Evolutionary conservation across 768 basidiomycete species (phyloP).

Genomic region (Boletus coccyginus): DNA sequence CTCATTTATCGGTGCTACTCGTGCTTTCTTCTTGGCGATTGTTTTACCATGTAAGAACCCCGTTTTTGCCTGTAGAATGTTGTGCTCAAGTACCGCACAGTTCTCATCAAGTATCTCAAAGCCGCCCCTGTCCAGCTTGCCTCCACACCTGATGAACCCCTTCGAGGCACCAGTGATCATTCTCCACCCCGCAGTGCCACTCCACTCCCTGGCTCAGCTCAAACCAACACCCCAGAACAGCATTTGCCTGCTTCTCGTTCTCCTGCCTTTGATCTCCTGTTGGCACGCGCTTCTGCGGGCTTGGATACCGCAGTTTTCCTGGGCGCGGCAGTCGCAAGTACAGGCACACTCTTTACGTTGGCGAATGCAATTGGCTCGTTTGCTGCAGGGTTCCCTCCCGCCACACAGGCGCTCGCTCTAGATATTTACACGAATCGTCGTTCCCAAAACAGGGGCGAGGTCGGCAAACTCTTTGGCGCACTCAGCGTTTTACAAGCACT

Average conservation of each 20-base stretch:
- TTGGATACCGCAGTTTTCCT: constrained; percentile 54
- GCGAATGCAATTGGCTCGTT: constrained; percentile 52
- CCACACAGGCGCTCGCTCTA: constrained; percentile 68
- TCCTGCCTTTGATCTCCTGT: constrained; percentile 61
- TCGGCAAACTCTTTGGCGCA: constrained; percentile 77
- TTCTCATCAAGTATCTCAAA: constrained; percentile 53
- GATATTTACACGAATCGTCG: constrained; percentile 56
- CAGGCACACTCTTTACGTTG: constrained; percentile 49
- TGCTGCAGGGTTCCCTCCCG: constrained; percentile 62
- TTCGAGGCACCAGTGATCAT: background rate
- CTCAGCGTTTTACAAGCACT: constrained; percentile 72
- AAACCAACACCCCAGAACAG: background rate
- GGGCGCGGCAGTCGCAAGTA: constrained; percentile 46
- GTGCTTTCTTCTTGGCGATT: constrained; percentile 54
- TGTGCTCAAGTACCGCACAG: constrained; percentile 31
- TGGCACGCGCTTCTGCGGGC: constrained; percentile 60
- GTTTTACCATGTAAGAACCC: constrained; percentile 56
- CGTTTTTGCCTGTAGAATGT: background rate
- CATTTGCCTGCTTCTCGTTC: constrained; percentile 32
- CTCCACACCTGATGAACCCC: constrained; percentile 17
- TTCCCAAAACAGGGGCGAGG: constrained; percentile 45
- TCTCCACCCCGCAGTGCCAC: constrained; percentile 1
- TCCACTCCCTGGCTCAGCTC: constrained; percentile 2
- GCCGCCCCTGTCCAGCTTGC: constrained; percentile 31
- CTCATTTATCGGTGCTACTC: constrained; percentile 48